A percentile compares a stretch with the other conserved stretches of the same genome.
Conservation (phyloP, 805 yeast species). For the Barnettozyma sucrosica region DNA sequence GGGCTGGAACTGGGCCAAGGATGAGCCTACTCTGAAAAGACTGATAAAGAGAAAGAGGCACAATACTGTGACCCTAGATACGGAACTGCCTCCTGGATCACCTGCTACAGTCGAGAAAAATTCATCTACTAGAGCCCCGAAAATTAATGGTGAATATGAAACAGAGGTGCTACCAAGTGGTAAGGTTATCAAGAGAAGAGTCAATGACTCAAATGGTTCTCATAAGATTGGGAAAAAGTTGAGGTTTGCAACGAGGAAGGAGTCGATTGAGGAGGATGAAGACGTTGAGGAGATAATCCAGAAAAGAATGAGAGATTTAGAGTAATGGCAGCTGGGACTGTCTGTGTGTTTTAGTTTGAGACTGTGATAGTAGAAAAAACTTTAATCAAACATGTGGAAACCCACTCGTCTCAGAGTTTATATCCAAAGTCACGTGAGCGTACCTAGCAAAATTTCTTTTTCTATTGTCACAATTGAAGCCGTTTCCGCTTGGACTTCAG, state of each 20-base stretch:
- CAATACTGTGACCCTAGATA: constrained; percentile 24
- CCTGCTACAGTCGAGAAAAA: constrained; percentile 30
- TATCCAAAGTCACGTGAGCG: background rate
- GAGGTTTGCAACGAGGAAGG: constrained; percentile 25
- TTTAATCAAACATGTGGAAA: no score
- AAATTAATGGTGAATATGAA: constrained; percentile 31
- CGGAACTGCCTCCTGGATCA: constrained; percentile 47
- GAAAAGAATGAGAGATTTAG: constrained; percentile 36
- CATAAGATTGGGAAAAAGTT: constrained; percentile 35
- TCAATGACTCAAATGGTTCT: constrained; percentile 20
- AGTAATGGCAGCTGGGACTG: constrained; percentile 11
- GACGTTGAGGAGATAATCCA: constrained; percentile 53
- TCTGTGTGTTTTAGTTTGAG: background rate
- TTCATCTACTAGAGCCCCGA: constrained; percentile 15
- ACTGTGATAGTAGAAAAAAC: no score
- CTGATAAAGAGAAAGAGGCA: constrained; percentile 21
- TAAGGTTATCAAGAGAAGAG: constrained; percentile 43
- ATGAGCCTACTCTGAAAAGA: constrained; percentile 30
- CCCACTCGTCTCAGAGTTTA: background rate
- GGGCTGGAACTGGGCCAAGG: constrained; percentile 67
- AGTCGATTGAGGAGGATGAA: constrained; percentile 26
- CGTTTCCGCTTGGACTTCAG: background rate
- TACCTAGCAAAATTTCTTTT: background rate
- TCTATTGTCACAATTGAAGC: background rate
- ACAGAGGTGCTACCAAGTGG: constrained; percentile 74